Conservation (phyloP, 225 moss, liverwort and hornwort species). For the Marchantia polymorpha region DNA sequence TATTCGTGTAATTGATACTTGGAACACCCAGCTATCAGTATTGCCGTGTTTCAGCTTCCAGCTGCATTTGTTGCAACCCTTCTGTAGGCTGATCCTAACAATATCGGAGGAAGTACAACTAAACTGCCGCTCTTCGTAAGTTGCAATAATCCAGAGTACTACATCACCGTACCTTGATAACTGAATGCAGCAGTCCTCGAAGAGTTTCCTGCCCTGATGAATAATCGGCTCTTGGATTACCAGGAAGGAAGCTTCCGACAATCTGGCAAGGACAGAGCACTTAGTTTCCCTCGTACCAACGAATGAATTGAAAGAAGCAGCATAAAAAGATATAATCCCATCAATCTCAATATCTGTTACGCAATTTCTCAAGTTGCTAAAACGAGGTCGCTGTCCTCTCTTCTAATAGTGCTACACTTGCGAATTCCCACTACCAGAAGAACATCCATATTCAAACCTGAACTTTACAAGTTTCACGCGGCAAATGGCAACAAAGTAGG, state of each 20-base stretch:
- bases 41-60: neutral
- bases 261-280: slow-evolving; percentile 45
- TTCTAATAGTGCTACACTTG: too few relatives aligned
- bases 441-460: too few relatives aligned
- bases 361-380: too few relatives aligned
- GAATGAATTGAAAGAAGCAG: too few relatives aligned
- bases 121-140: neutral
- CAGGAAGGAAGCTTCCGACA: slow-evolving; percentile 90
- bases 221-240: slow-evolving; percentile 86
- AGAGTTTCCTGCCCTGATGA: slow-evolving; percentile 96
- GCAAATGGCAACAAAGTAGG: too few relatives aligned
- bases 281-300: neutral
- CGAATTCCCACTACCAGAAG: too few relatives aligned
- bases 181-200: slow-evolving; percentile 82
- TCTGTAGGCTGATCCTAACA: neutral
- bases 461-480: too few relatives aligned
- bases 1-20: neutral
- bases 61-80: neutral
- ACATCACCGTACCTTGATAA: slow-evolving; percentile 61
- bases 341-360: too few relatives aligned
- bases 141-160: neutral
- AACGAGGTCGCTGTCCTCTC: too few relatives aligned
- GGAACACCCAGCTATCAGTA: neutral
- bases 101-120: neutral
- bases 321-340: too few relatives aligned